Evolutionary conservation across 148 eudicot genomes (phyloP).

Genomic region (Vaccinium darrowii): DNA sequence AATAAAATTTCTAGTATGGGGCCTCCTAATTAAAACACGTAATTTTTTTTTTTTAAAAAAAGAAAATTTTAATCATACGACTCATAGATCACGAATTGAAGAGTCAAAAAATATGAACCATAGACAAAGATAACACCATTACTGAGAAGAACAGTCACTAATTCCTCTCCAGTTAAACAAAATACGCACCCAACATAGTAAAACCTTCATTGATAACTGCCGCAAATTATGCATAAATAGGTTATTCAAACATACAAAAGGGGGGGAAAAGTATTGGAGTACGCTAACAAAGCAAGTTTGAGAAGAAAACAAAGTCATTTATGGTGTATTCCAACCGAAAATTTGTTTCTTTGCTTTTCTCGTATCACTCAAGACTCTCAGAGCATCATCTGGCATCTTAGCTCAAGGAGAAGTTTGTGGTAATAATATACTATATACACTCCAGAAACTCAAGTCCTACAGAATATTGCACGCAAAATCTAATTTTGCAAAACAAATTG

Average conservation of each 20-base stretch:
- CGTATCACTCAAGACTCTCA: not conserved
- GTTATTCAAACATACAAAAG: not conserved
- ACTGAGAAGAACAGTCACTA: too few species aligned
- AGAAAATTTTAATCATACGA: not conserved
- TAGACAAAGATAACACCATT: too few species aligned
- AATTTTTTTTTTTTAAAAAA: not conserved
- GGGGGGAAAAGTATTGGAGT: not conserved
- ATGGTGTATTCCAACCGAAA: not conserved
- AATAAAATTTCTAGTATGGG: not conserved
- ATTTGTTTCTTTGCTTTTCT: not conserved
- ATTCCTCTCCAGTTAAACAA: too few species aligned
- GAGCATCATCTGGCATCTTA: not conserved
- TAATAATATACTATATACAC: not conserved
- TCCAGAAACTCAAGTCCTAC: not conserved
- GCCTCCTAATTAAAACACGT: not conserved
- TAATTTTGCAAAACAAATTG: constrained; percentile 4
- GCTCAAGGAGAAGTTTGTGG: not conserved
- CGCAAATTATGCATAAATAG: not conserved
- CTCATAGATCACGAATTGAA: not conserved
- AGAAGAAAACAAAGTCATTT: not conserved
- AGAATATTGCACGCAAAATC: not conserved
- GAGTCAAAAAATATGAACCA: not conserved
- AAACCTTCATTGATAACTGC: not conserved
- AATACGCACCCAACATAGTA: not conserved
- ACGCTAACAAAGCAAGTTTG: not conserved